phyloP scores from a whole-genome alignment of 2,329 filamentous ascomycete species.

The Xylaria sp. region DNA sequence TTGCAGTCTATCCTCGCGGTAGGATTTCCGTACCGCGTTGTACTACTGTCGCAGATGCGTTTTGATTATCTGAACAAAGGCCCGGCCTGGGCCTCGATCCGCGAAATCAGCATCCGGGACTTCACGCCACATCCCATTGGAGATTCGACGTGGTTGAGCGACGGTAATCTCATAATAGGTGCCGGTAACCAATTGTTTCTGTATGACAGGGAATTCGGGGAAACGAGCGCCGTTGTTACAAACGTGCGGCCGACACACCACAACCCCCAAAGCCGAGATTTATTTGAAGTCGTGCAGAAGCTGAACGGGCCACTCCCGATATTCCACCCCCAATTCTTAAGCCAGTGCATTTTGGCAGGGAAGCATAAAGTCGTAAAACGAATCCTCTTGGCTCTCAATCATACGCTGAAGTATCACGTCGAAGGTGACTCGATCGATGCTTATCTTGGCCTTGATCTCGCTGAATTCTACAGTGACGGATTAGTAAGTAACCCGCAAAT shows the following conservation, averaged over 20 bases:
- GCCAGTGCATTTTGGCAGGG: slow-evolving; percentile 83
- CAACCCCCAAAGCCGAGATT: slow-evolving; percentile 63
- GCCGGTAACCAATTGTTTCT: slow-evolving; percentile 91
- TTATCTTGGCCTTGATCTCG: slow-evolving; percentile 70
- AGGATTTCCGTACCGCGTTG: slow-evolving; percentile 85
- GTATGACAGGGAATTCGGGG: slow-evolving; percentile 75
- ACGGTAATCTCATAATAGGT: slow-evolving; percentile 84
- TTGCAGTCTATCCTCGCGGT: slow-evolving; percentile 88
- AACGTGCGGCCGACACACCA: slow-evolving; percentile 54
- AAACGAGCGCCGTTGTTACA: slow-evolving; percentile 64
- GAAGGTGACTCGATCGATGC: slow-evolving; percentile 82
- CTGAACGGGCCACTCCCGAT: slow-evolving; percentile 87
- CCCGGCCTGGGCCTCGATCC: slow-evolving; percentile 86
- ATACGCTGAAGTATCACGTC: slow-evolving; percentile 80
- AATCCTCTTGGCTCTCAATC: slow-evolving; percentile 74
- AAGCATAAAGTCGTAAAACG: slow-evolving; percentile 74
- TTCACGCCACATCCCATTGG: slow-evolving; percentile 89
- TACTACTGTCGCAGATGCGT: slow-evolving; percentile 83
- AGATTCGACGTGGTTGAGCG: slow-evolving; percentile 88
- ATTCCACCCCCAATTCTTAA: slow-evolving; percentile 90
- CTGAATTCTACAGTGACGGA: slow-evolving; percentile 59
- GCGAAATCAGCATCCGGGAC: slow-evolving; percentile 80
- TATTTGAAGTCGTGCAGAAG: slow-evolving; percentile 82
- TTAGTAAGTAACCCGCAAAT: slow-evolving; percentile 38
- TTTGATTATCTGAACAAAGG: slow-evolving; percentile 90